Base-by-base conservation (phyloP, 192 early-diverging fungal genomes). In the Coemansia asiatica region DNA sequence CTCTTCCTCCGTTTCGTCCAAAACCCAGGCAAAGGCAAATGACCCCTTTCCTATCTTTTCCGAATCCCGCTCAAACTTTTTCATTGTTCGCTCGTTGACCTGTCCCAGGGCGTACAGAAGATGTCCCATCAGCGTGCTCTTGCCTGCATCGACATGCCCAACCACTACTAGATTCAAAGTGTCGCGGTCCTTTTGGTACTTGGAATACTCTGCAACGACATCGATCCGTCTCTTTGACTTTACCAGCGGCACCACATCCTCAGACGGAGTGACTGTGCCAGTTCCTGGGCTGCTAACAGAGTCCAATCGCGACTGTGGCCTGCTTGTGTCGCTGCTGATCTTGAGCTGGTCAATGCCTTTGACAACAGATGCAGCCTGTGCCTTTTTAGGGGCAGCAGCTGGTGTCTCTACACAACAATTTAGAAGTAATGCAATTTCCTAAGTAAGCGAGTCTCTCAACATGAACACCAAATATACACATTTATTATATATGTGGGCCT, bases 141-240 rank as follows among this genome's bases (percentile, higher is more conserved):
- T 99, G 40, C 97, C 97, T 4, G 95, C 94, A 74, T 98, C 96
- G 5, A 98, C 96, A 71, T 98, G 96, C 0, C 96, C 94, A 55
- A 95, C 90, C 1, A 98, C 88, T 1, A 95, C 91, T 29, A 98
- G 81, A 67, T 95, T 95, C 62, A 97, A 61, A 7, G 81, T 84
- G 4, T 85, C 86, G 57, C 93, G 93, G 27, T 85, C 50, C 29
- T 51, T 64, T 27, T 74, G 72, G 29, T 69, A 26, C 68, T 66
- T 74, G 18, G 69, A 46, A 27, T 80, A 75, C 62, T 71, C 78
- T 19, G 72, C 78, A 12, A 54, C 72, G 47, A 77, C 73, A 33
- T 76, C 71, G 53, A 76, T 68, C 50, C 63, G 66, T 31, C 61
- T 64, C 50, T 64, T 66, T 38, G 67, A n/a, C 46, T 65, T 73